Evolutionary conservation across 106 monocot genomes (phyloP).

Genomic region (Vanilla planifolia): DNA sequence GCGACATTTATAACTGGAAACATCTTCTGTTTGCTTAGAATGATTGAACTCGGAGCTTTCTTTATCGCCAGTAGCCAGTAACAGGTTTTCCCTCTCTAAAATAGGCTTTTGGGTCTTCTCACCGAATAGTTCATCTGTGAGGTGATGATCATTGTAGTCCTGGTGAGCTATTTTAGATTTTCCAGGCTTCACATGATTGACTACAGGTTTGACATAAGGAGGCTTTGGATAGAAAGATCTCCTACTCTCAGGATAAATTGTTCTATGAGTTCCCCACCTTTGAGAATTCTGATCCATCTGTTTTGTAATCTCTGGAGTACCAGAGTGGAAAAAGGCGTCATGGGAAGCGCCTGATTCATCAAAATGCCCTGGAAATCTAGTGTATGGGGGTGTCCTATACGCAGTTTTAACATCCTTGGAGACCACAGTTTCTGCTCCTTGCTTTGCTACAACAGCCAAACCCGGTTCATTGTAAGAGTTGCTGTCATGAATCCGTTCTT

Average conservation of each 20-base stretch:
- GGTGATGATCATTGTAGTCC: too few relatives aligned
- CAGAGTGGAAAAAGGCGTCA: not conserved
- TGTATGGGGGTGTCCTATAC: conserved; percentile 36
- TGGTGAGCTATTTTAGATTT: not conserved
- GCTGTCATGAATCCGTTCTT: conserved; percentile 4
- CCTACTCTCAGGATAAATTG: conserved; percentile 8
- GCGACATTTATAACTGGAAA: conserved; percentile 6
- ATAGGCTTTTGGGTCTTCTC: too few relatives aligned
- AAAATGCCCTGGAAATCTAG: conserved; percentile 12
- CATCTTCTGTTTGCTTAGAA: conserved; percentile 1
- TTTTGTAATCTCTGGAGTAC: not conserved
- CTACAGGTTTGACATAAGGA: conserved; percentile 40
- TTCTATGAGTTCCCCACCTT: conserved; percentile 1
- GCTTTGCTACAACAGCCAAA: conserved; percentile 11
- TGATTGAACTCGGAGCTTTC: not conserved
- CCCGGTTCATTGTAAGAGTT: not conserved
- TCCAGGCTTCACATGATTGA: conserved; percentile 17
- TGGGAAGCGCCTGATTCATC: conserved; percentile 3
- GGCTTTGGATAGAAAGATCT: conserved; percentile 22
- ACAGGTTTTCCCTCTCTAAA: not conserved
- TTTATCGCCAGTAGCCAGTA: not conserved
- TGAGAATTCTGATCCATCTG: conserved; percentile 8
- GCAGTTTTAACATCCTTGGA: conserved; percentile 14
- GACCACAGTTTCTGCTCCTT: conserved; percentile 4
- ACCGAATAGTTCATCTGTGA: too few relatives aligned